Base-by-base conservation (phyloP, 1,139 yeast genomes). In the Pichia inconspicua region DNA sequence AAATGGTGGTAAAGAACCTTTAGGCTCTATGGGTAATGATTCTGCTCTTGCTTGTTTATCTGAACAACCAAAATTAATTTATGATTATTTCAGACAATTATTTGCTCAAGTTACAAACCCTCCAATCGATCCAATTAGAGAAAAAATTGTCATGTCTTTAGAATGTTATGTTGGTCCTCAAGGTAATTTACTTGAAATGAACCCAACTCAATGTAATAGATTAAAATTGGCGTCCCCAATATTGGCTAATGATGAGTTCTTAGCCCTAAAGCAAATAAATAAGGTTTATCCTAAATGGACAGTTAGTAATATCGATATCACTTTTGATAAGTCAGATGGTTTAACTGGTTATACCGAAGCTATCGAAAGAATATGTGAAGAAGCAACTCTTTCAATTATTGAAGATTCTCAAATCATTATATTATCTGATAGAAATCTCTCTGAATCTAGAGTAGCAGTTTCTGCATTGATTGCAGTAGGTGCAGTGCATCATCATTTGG, bases 81-180 rank as follows among this genome's bases (percentile, higher is more conserved):
- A 85, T 66, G 98, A 92, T 64, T 92, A 92, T 71, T 92, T 92
- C 75, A 84, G 96, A 63, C 96, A 92, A 68, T 77, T 92, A 61
- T 92, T 92, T 69, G 98, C 98, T 39, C 98, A 92, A 71, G 98
- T 92, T 49, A 92, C 98, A 40, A 92, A 92, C 69, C 98, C 98
- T 52, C 98, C 98, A 49, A 92, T 92, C 64, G 98, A 92, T 67
- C 97, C 98, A 46, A 92, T 92, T 59, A 83, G 98, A 67, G 98
- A 92, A 70, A 82, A 84, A 54, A 87, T 92, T 59, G 97, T 92
- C 64, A 92, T 92, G 98, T 87, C 96, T 17, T 76, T 92, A 59
- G 97, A 90, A 66, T 92, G 98, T 71, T 88, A 86, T 68, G 82
- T 92, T 60, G 98, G 98, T 49, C 97, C 98, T 25, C 97, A 92